Conservation (phyloP, 768 basidiomycete species). For the Russula foetens region DNA sequence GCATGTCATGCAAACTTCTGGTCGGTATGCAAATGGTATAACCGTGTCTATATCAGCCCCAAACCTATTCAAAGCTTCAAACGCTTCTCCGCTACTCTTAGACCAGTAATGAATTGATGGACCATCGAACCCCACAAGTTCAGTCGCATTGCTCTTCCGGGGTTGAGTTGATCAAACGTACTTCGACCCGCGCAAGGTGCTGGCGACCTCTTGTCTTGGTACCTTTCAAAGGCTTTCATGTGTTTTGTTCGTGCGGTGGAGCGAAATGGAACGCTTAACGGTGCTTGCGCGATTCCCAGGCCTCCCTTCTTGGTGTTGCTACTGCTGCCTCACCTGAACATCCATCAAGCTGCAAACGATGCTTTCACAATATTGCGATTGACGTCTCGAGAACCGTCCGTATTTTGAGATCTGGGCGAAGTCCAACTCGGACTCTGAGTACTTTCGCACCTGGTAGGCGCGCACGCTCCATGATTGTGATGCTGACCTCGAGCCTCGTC, state of each 20-base stretch:
- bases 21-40: background rate
- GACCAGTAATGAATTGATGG: background rate
- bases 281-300: background rate
- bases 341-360: background rate
- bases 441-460: background rate
- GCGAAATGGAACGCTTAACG: background rate
- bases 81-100: background rate
- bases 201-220: background rate
- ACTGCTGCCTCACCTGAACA: background rate
- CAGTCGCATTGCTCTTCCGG: background rate
- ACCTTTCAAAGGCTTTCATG: background rate
- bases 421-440: background rate
- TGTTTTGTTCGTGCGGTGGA: background rate
- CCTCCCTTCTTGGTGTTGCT: background rate
- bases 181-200: background rate
- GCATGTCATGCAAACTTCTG: background rate
- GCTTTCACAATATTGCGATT: background rate
- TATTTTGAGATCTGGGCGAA: background rate
- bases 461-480: background rate
- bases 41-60: background rate
- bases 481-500: background rate
- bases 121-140: background rate
- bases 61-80: background rate
- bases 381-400: background rate
- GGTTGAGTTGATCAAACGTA: background rate